Evolutionary conservation across 495 filamentous ascomycete genomes (phyloP), one percentile per base, ranked within the genome.

Genomic region (Elasticomyces elasticus): DNA sequence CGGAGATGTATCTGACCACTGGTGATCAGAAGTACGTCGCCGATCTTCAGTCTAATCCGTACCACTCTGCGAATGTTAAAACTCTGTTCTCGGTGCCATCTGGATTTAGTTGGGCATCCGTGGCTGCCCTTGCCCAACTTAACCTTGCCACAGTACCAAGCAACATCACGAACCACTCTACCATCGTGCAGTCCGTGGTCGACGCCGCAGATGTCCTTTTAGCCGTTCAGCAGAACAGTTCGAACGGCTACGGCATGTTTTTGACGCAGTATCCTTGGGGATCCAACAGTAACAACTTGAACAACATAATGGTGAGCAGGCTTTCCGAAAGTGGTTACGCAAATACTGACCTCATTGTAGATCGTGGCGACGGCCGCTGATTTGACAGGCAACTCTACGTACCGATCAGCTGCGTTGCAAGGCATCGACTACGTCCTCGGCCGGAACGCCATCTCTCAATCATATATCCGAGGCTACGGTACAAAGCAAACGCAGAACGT

Each of bases 401-500:
- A 50, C 54, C 57, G 52, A 35, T 40, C 37, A 38, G 51, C 52
- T 25, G 57, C 52, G 11, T 25, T 55, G 3, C 1, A 23, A 35
- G 57, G 33, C 33, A 43, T 60, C 27, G 52, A 55, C 57, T 55
- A 50, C 52, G 46, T 60, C 31, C 43, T 59, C 25, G 56, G 56
- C 22, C 49, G 56, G 28, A 59, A 59, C 35, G 49, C 56, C 37
- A 15, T 59, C 9, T 24, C 56, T 5, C 56, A 59, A 20, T 59
- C 56, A 1, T 59, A 59, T 25, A 42, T 55, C 26, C 43, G 43
- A 10, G 45, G 31, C 23, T 55, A 55, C 35, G 52, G 52, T 23
- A 49, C 43, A 3, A 55, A 49, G 44, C 15, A 38, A n/a, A 49
- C 52, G 12, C 52, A 55, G 28, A 49, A 55, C 45, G 45, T 55